These are phyloP conservation scores for Naumovozyma castellii DNA, from an alignment of 805 yeast genomes.

Conservation along the genomic window DNA sequence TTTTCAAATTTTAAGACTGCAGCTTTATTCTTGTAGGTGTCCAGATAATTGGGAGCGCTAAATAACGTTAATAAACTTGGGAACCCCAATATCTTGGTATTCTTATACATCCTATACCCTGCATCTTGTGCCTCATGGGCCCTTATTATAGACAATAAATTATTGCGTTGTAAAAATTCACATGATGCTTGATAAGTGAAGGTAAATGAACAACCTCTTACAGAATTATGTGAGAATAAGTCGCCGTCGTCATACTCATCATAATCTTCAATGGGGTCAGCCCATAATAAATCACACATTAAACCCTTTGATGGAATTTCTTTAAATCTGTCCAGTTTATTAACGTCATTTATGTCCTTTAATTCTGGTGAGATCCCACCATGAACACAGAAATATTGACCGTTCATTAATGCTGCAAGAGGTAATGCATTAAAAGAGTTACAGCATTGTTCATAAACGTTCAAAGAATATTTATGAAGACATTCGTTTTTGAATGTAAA, in stretches of 20 bases:
- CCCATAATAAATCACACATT: conserved; percentile 93
- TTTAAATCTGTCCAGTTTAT: conserved; percentile 63
- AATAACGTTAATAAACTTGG: conserved; percentile 86
- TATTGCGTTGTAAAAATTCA: conserved; percentile 66
- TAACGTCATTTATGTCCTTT: conserved; percentile 57
- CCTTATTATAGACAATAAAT: conserved; percentile 73
- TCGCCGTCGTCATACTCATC: conserved; percentile 45
- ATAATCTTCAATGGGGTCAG: conserved; percentile 88
- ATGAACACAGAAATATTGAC: conserved; percentile 86
- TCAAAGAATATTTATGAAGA: conserved; percentile 62
- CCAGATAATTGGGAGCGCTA: conserved; percentile 92
- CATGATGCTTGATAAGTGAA: conserved; percentile 78
- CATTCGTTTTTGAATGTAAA: conserved; percentile 91
- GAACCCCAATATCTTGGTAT: conserved; percentile 74
- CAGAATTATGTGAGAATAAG: conserved; percentile 52
- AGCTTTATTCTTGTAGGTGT: conserved; percentile 87
- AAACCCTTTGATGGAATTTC: conserved; percentile 92
- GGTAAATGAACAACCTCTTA: conserved; percentile 88
- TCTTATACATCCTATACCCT: conserved; percentile 89
- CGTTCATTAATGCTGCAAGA: conserved; percentile 85
- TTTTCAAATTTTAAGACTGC: conserved; percentile 88
- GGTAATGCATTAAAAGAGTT: conserved; percentile 80
- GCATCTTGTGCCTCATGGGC: conserved; percentile 98
- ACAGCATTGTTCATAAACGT: conserved; percentile 64
- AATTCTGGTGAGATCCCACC: conserved; percentile 92